These are phyloP conservation scores for Entrophospora sp. DNA, from an alignment of 192 early-diverging fungal genomes.

Conservation along the genomic window DNA sequence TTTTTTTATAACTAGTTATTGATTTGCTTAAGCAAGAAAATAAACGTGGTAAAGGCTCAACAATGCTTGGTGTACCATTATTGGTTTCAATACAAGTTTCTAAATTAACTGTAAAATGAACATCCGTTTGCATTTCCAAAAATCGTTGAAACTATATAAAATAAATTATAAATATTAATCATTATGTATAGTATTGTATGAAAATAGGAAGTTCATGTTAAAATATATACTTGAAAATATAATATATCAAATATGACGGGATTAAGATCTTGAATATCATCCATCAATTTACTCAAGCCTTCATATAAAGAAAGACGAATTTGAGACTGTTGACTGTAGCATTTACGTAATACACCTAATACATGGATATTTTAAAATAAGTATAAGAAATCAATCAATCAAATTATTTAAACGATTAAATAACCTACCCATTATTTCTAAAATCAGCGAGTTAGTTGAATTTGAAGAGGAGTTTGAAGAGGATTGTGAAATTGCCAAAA, in stretches of 20 bases:
- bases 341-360: slow-evolving; percentile 54
- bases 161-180: too few species aligned
- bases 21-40: slow-evolving; percentile 26
- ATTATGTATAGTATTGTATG: too few species aligned
- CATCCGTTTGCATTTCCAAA: slow-evolving; percentile 17
- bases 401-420: neutral
- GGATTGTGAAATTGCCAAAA: slow-evolving; percentile 9
- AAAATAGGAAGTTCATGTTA: too few species aligned
- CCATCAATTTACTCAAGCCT: slow-evolving; percentile 40
- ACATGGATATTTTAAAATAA: neutral
- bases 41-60: slow-evolving; percentile 43
- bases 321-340: slow-evolving; percentile 59
- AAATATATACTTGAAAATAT: slow-evolving; percentile 42
- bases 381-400: neutral
- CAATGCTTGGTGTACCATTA: slow-evolving; percentile 27
- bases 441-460: slow-evolving; percentile 13
- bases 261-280: slow-evolving; percentile 24
- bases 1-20: neutral
- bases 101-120: slow-evolving; percentile 23
- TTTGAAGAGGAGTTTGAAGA: slow-evolving; percentile 11
- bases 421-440: slow-evolving; percentile 21
- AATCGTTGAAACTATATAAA: slow-evolving; percentile 14
- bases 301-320: slow-evolving; percentile 49
- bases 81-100: slow-evolving; percentile 30
- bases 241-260: slow-evolving; percentile 45